Base-by-base conservation (phyloP, 768 basidiomycete genomes). In the Coprinellus micaceus region DNA sequence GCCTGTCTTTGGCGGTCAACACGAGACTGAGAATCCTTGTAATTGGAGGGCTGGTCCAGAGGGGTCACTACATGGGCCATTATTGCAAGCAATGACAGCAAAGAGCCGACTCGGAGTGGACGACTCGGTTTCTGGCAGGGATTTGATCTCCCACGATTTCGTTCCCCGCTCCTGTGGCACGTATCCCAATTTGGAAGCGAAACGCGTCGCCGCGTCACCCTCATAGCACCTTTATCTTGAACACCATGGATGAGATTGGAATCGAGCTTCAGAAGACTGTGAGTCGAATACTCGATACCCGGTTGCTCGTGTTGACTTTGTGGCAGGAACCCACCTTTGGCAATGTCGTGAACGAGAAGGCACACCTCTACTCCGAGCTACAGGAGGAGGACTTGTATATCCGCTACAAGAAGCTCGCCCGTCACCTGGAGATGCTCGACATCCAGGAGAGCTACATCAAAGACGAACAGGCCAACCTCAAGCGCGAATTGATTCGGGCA, bases 361-460 rank as follows among this genome's bases (percentile, higher is more conserved):
- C 89, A 28, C 85, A 89, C 19, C 78, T 98, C 48, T 82, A 88
- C 70, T 86, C 89, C 62, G 91, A 94, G 64, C 79, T 96, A 29
- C 92, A 94, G 65, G 85, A 83, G 61, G 91, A 98, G 74, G 97
- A 98, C 74, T 76, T 98, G 59, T 99, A 98, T 70, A 86, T 91
- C 72, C 97, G 95, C 71, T 97, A 92, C 84, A 96, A 97, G 82
- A 93, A 93, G 67, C 88, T 99, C 49, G 83, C 91, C 52, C 88
- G 93, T 47, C 96, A 99, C 66, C 80, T 95, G 30, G 94, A 99
- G 67, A 93, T 99, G 77, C 85, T 98, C 36, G 89, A 92, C 52
- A 92, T 94, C 25, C 88, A 89, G 66, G 91, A 98, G 73, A 90
- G 89, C 74, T 99, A 98, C 70, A 97, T 99, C 73, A 96, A 98